These are phyloP conservation scores for Tulasnella sp. DNA, from an alignment of 768 basidiomycete genomes.

Conservation along the genomic window DNA sequence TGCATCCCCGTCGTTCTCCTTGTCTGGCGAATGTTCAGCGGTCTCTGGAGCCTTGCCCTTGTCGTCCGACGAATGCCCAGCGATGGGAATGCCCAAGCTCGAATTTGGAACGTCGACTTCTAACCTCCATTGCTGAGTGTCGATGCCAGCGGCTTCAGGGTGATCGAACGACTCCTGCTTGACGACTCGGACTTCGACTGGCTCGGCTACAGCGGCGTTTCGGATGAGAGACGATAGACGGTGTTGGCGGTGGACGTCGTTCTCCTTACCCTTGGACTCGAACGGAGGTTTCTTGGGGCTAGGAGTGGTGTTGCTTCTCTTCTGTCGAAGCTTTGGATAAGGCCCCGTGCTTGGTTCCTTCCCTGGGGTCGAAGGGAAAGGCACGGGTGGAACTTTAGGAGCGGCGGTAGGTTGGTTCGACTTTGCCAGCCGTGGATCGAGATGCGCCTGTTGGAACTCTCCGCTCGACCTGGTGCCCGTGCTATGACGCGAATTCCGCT, in stretches of 20 bases:
- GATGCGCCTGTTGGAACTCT: conserved; percentile 19
- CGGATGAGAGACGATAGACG: conserved; percentile 10
- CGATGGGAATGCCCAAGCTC: not conserved
- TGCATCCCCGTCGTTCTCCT: not conserved
- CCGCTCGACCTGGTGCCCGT: not conserved
- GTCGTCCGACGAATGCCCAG: not conserved
- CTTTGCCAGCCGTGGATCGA: not conserved
- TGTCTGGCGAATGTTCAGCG: not conserved
- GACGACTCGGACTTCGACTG: conserved; percentile 14
- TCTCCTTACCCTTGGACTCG: conserved; percentile 5
- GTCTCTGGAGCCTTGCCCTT: conserved; percentile 6
- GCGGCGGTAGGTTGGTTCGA: conserved; percentile 1
- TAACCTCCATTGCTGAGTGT: conserved; percentile 1
- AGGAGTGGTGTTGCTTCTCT: not conserved
- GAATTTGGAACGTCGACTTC: not conserved
- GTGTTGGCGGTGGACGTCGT: not conserved
- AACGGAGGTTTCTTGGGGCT: not conserved
- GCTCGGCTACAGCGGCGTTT: conserved; percentile 8
- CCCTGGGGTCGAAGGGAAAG: not conserved
- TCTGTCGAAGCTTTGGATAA: not conserved
- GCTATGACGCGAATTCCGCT: conserved; percentile 3
- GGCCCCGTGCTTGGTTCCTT: not conserved
- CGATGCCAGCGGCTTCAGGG: not conserved
- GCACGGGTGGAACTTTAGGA: not conserved
- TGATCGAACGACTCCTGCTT: conserved; percentile 15